Evolutionary conservation across 495 filamentous ascomycete genomes (phyloP).

Genomic region (Penicillium lagena): DNA sequence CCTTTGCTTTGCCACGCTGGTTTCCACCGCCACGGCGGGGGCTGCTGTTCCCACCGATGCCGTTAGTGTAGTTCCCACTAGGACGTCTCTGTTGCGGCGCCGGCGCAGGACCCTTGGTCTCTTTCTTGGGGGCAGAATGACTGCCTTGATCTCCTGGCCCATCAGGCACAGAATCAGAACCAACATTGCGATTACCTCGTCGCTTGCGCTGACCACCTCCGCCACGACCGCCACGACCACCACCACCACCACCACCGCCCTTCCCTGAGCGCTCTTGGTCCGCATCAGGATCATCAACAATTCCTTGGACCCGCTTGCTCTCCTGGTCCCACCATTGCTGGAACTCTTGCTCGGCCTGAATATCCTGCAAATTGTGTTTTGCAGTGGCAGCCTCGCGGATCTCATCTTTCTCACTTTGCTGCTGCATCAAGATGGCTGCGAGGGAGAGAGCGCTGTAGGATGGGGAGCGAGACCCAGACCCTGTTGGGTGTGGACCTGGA

Average conservation of each 20-base stretch:
- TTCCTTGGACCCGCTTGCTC: constrained; percentile 60
- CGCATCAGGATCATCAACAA: constrained; percentile 47
- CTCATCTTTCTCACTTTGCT: constrained; percentile 76
- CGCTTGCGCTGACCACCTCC: constrained; percentile 18
- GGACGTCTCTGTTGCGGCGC: not conserved
- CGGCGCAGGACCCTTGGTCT: constrained; percentile 2
- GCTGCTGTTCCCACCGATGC: constrained; percentile 2
- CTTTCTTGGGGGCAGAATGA: constrained; percentile 7
- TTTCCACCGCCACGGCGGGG: constrained; percentile 12
- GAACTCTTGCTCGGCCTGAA: constrained; percentile 94
- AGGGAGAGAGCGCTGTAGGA: constrained; percentile 63
- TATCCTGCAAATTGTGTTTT: constrained; percentile 83
- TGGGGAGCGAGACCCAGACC: constrained; percentile 32
- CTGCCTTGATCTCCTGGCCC: not conserved
- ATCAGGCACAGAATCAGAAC: not conserved
- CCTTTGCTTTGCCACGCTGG: constrained; percentile 9
- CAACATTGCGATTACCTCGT: constrained; percentile 18
- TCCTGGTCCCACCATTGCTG: constrained; percentile 98
- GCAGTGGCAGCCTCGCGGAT: constrained; percentile 72
- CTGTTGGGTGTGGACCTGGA: constrained; percentile 31
- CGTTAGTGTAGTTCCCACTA: constrained; percentile 1
- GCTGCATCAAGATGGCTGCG: constrained; percentile 82
- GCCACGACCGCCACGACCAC: constrained; percentile 14
- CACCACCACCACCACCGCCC: constrained; percentile 22
- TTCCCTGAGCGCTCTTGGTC: constrained; percentile 21